Base-by-base conservation (phyloP, 257 asterid genomes). In the Mitragyna speciosa region DNA sequence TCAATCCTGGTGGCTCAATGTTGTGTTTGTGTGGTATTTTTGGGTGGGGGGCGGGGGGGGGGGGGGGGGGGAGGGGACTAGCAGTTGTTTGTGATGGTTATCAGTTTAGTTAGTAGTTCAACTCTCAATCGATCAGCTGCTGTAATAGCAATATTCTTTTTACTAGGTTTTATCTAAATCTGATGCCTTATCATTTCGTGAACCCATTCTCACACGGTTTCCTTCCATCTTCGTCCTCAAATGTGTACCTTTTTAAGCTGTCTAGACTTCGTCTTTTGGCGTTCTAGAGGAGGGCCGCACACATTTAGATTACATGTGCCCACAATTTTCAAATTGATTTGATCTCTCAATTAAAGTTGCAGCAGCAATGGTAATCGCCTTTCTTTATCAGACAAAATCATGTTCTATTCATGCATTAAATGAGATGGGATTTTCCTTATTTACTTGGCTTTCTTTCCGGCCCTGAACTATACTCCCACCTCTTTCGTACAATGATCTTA, bases 131-230 rank as follows among this genome's bases (percentile, higher is more conserved):
- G 41, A 36, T 73, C 83, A 61, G 47, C 54, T 80, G 73, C 66
- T 45, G 80, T n/a, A n/a, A n/a, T 69, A 26, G 76, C 5, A 39
- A 64, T 58, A n/a, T 47, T 64, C 58, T 31, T 28, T 45, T 70
- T 24, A 15, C 63, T 76, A 66, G 58, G 59, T 7, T 14, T 80
- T 49, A 15, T 68, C 63, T 74, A 63, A 36, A 45, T 24, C 73
- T 64, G 47, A 17, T 24, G 78, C 51, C 45, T 41, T 65, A 33
- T 63, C 69, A 73, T 70, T 66, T 48, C 54, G 36, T 71, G 81
- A 36, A 70, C 84, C 76, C 84, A 76, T 76, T 11, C 22, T 76
- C 84, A 82, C 84, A 71, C 76, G 84, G 81, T 56, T 76, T 49
- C 33, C 47, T 73, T 39, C 67, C 75, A 15, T 39, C 75, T 61